Evolutionary conservation across 345 rosid species (phyloP).

Genomic region (Psidium guajava): DNA sequence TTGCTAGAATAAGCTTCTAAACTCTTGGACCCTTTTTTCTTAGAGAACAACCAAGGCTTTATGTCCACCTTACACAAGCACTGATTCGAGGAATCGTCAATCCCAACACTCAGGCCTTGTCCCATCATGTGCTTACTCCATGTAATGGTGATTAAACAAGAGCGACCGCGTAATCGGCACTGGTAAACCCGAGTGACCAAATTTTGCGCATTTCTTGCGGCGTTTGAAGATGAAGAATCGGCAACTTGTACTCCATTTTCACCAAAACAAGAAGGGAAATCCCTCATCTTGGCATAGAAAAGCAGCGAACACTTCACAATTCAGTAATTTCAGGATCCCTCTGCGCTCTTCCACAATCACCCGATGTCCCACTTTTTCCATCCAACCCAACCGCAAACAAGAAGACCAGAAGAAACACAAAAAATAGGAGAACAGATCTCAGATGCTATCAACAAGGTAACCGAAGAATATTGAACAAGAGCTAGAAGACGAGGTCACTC

Average conservation of each 20-base stretch:
- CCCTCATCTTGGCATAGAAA: constrained; percentile 44
- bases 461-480: constrained; percentile 9
- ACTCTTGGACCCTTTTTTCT: constrained; percentile 82
- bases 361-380: constrained; percentile 8
- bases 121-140: constrained; percentile 97
- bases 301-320: not conserved
- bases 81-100: constrained; percentile 65
- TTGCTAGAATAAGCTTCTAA: constrained; percentile 59
- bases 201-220: constrained; percentile 58
- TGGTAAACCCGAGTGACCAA: constrained; percentile 68
- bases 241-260: constrained; percentile 90
- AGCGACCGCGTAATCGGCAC: constrained; percentile 51
- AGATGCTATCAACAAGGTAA: not conserved
- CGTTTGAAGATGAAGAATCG: constrained; percentile 61
- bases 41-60: constrained; percentile 90
- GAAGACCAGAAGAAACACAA: not conserved
- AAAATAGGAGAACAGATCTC: not conserved
- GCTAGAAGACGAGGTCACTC: not conserved
- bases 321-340: constrained; percentile 1
- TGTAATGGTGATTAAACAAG: constrained; percentile 59
- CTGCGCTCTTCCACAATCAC: constrained; percentile 21
- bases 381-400: constrained; percentile 10
- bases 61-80: constrained; percentile 87
- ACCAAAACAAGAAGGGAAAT: constrained; percentile 93
- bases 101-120: constrained; percentile 62